These are phyloP conservation scores for Camillea tinctor DNA, from an alignment of 2,329 filamentous ascomycete species.

Conservation along the genomic window DNA sequence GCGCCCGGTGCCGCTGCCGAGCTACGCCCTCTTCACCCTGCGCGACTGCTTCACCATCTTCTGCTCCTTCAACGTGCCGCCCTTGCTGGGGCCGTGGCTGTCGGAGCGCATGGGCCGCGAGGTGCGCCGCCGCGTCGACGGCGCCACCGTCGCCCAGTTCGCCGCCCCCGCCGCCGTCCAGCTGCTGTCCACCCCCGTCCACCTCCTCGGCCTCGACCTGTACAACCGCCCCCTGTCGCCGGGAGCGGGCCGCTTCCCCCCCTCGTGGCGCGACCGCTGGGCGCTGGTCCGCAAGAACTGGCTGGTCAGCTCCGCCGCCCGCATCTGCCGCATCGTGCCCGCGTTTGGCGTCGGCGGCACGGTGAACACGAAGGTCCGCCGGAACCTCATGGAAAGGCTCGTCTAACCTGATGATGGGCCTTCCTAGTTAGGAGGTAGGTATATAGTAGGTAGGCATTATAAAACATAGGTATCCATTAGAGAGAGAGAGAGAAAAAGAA, in stretches of 20 bases:
- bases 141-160: slow-evolving; percentile 73
- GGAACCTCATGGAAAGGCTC: slow-evolving; percentile 62
- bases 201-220: slow-evolving; percentile 80
- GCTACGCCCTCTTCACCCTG: slow-evolving; percentile 75
- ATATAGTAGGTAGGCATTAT: too few species aligned
- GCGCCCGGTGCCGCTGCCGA: slow-evolving; percentile 63
- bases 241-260: background rate
- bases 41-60: slow-evolving; percentile 90
- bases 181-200: slow-evolving; percentile 76
- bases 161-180: slow-evolving; percentile 77
- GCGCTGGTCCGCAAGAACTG: slow-evolving; percentile 71
- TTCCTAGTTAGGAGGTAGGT: too few species aligned
- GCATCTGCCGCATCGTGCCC: slow-evolving; percentile 82
- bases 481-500: too few species aligned
- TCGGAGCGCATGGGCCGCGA: slow-evolving; percentile 53
- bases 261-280: slow-evolving; percentile 59
- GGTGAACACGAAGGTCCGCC: slow-evolving; percentile 73
- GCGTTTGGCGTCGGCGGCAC: slow-evolving; percentile 88
- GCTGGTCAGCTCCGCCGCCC: slow-evolving; percentile 67
- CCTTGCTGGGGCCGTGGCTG: slow-evolving; percentile 70
- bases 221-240: slow-evolving; percentile 65
- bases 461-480: background rate
- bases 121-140: slow-evolving; percentile 48
- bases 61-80: slow-evolving; percentile 86
- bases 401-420: slow-evolving; percentile 28